phyloP scores from a whole-genome alignment of 1,139 yeast genomes.

The Arxiozyma bovina region DNA sequence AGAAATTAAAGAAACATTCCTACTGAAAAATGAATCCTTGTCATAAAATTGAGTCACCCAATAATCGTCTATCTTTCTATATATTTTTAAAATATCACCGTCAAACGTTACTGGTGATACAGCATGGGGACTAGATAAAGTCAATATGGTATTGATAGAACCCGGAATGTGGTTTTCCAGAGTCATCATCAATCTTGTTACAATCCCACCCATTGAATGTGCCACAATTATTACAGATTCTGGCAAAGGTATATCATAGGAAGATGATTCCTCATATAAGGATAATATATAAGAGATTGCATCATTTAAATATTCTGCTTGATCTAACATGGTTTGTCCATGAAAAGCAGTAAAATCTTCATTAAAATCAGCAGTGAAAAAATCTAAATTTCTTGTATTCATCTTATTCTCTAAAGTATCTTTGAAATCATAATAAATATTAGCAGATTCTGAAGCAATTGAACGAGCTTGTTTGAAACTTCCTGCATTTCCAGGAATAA shows the following conservation, averaged over 20 bases:
- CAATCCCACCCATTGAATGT: slow-evolving; percentile 97
- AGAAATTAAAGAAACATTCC: slow-evolving; percentile 54
- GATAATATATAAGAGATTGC: slow-evolving; percentile 69
- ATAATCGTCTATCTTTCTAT: slow-evolving; percentile 64
- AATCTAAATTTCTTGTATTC: slow-evolving; percentile 48
- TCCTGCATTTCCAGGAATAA: slow-evolving; percentile 97
- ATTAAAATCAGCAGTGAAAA: slow-evolving; percentile 85
- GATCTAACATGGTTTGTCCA: slow-evolving; percentile 87
- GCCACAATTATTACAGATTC: slow-evolving; percentile 71
- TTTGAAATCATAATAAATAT: slow-evolving; percentile 38
- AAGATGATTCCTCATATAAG: slow-evolving; percentile 40
- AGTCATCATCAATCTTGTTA: slow-evolving; percentile 71
- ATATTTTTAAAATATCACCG: slow-evolving; percentile 70
- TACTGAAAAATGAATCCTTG: slow-evolving; percentile 20
- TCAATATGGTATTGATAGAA: slow-evolving; percentile 75
- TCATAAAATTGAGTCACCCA: slow-evolving; percentile 59
- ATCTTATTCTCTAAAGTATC: slow-evolving; percentile 25
- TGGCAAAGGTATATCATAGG: slow-evolving; percentile 35
- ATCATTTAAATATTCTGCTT: slow-evolving; percentile 87
- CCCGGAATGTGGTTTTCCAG: slow-evolving; percentile 63
- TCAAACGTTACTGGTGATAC: slow-evolving; percentile 95
- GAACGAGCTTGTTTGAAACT: slow-evolving; percentile 84
- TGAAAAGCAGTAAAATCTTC: slow-evolving; percentile 96
- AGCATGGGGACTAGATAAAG: slow-evolving; percentile 88
- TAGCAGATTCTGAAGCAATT: slow-evolving; percentile 71